A percentile compares a stretch with the other conserved stretches of the same genome.
phyloP scores from a whole-genome alignment of 2,329 filamentous ascomycete species.

The Trichoderma gracile region DNA sequence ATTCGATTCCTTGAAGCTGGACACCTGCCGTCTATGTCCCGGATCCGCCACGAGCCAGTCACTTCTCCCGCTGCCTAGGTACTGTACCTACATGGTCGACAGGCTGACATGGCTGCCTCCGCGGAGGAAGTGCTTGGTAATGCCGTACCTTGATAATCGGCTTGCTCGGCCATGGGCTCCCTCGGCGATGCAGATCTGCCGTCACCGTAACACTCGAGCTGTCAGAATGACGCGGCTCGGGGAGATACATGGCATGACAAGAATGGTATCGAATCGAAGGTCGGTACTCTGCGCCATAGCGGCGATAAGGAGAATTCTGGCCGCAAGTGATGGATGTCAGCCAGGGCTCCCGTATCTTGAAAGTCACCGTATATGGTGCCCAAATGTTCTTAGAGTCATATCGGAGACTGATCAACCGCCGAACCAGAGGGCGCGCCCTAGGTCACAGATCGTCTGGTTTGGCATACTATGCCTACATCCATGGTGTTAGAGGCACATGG shows the following conservation, averaged over 20 bases:
- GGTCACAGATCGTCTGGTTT: too few relatives aligned
- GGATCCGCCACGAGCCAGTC: neutral
- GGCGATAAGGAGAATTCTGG: neutral
- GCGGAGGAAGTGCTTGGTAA: slow-evolving; percentile 13
- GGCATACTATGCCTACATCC: too few relatives aligned
- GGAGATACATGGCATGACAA: neutral
- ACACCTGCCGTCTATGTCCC: slow-evolving; percentile 15
- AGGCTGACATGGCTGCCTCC: neutral
- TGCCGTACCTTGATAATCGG: too few relatives aligned
- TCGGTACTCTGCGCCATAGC: neutral
- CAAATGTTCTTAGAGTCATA: too few relatives aligned
- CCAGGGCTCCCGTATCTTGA: too few relatives aligned
- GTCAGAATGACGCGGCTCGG: slow-evolving; percentile 17
- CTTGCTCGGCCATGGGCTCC: slow-evolving; percentile 10
- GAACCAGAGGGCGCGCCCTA: neutral
- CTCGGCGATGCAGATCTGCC: slow-evolving; percentile 16
- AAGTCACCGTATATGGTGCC: too few relatives aligned
- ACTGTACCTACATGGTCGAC: neutral
- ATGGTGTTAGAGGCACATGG: too few relatives aligned
- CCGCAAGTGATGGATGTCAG: too few relatives aligned
- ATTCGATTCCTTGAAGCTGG: neutral
- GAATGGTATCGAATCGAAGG: neutral
- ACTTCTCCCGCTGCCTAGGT: neutral
- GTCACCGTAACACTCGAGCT: neutral
- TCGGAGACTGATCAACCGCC: slow-evolving; percentile 13